Evolutionary conservation across 169 alveolate genomes (phyloP).

Genomic region (Plasmodium gaboni): DNA sequence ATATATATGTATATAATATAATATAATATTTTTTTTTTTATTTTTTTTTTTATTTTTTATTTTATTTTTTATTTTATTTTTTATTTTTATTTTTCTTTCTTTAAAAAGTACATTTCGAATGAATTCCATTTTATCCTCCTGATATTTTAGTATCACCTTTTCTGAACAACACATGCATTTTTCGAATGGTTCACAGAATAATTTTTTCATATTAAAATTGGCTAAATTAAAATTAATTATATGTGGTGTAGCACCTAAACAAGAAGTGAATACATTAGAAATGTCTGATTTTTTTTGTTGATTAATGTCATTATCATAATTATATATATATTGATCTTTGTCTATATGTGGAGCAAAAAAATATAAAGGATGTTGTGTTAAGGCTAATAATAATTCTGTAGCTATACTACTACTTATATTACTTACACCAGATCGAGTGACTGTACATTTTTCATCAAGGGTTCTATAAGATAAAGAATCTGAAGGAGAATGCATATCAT

Average conservation of each 20-base stretch:
- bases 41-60: background rate
- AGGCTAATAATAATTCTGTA: slow-evolving; percentile 78
- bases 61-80: background rate
- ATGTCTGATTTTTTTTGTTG: background rate
- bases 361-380: slow-evolving; percentile 81
- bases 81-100: background rate
- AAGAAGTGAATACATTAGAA: slow-evolving; percentile 50
- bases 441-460: slow-evolving; percentile 83
- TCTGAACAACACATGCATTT: slow-evolving; percentile 84
- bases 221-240: slow-evolving; percentile 79
- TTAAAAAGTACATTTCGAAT: slow-evolving; percentile 48
- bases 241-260: slow-evolving; percentile 85
- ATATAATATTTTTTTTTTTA: background rate
- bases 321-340: slow-evolving; percentile 40
- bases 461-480: slow-evolving; percentile 75
- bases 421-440: slow-evolving; percentile 80
- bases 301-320: background rate
- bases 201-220: slow-evolving; percentile 61
- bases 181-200: slow-evolving; percentile 78
- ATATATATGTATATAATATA: background rate
- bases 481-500: slow-evolving; percentile 79
- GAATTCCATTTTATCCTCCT: slow-evolving; percentile 55
- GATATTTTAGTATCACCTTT: slow-evolving; percentile 51
- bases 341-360: slow-evolving; percentile 80
- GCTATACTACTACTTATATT: slow-evolving; percentile 83